Conservation (phyloP, 305 asterid species). For the Salvia sclarea region DNA sequence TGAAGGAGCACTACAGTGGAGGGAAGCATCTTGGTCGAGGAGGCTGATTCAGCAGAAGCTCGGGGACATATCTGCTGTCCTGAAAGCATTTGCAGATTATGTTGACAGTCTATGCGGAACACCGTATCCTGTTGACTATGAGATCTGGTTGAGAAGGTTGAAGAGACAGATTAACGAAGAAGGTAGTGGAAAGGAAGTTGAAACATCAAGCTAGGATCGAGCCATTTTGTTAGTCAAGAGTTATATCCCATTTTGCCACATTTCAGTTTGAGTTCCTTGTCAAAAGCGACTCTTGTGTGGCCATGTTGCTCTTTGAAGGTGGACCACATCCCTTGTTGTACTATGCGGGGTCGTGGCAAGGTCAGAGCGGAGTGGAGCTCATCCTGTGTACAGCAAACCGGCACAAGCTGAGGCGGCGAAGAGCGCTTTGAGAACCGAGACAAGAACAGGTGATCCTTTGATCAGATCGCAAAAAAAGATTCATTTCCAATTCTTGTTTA, state of each 20-base stretch:
- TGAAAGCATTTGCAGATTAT: slow-evolving; percentile 96
- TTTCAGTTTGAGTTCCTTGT: neutral
- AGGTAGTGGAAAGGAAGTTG: slow-evolving; percentile 64
- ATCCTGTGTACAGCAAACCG: slow-evolving; percentile 3
- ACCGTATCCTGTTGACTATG: slow-evolving; percentile 85
- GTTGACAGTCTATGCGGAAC: slow-evolving; percentile 97
- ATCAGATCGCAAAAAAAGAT: neutral
- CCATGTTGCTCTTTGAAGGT: slow-evolving; percentile 2
- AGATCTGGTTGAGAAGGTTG: slow-evolving; percentile 83
- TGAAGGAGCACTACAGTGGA: slow-evolving; percentile 94
- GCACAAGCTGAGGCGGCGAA: neutral
- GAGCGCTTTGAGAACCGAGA: slow-evolving; percentile 2
- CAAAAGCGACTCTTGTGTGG: slow-evolving; percentile 14
- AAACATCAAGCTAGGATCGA: slow-evolving; percentile 37
- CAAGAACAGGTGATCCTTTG: neutral
- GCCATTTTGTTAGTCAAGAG: neutral
- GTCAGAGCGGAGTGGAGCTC: neutral
- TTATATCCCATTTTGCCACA: slow-evolving; percentile 9
- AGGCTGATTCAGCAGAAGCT: slow-evolving; percentile 91
- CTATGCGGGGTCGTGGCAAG: slow-evolving; percentile 1
- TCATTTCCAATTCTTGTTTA: slow-evolving; percentile 19
- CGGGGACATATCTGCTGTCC: slow-evolving; percentile 87
- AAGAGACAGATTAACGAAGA: slow-evolving; percentile 64
- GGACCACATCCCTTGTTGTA: neutral
- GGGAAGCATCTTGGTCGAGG: slow-evolving; percentile 90